phyloP scores from a whole-genome alignment of 2,329 filamentous ascomycete species.

The Amylocarpus encephaloides region DNA sequence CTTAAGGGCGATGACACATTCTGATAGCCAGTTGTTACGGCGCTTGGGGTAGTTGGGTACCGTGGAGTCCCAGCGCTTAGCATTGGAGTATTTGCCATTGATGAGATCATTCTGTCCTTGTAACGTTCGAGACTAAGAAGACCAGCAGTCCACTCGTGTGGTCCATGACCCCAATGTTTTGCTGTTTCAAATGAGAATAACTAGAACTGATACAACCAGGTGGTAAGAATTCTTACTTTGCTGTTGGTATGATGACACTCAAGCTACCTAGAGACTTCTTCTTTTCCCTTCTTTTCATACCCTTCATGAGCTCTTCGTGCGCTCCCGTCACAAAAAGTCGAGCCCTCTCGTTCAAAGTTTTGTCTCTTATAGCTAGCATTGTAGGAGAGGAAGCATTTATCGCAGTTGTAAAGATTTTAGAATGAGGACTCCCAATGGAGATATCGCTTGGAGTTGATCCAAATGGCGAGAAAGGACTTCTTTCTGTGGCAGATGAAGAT shows the following conservation, averaged over 20 bases:
- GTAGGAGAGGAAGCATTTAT: slow-evolving; percentile 25
- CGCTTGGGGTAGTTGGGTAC: too few species aligned
- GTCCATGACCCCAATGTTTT: slow-evolving; percentile 2
- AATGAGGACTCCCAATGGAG: slow-evolving; percentile 17
- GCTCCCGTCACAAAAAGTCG: slow-evolving; percentile 26
- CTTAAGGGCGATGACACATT: too few species aligned
- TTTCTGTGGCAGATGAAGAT: neutral
- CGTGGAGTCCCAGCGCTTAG: too few species aligned
- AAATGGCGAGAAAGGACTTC: neutral
- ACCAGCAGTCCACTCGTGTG: neutral
- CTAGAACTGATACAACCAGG: slow-evolving; percentile 34
- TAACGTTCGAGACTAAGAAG: neutral
- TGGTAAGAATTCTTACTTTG: slow-evolving; percentile 19
- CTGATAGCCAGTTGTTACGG: too few species aligned
- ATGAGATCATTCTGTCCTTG: too few species aligned
- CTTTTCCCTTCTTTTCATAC: slow-evolving; percentile 24
- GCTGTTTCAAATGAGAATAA: slow-evolving; percentile 6
- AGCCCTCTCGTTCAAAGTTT: slow-evolving; percentile 23
- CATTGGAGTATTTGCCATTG: too few species aligned
- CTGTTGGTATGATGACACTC: too few species aligned
- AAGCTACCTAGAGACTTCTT: slow-evolving; percentile 14
- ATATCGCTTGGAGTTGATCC: slow-evolving; percentile 21
- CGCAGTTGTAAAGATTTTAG: slow-evolving; percentile 20
- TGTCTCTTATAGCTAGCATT: slow-evolving; percentile 13
- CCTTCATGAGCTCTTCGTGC: slow-evolving; percentile 24